phyloP scores from a whole-genome alignment of 2,329 filamentous ascomycete genomes.

The Nothopassalora personata region DNA sequence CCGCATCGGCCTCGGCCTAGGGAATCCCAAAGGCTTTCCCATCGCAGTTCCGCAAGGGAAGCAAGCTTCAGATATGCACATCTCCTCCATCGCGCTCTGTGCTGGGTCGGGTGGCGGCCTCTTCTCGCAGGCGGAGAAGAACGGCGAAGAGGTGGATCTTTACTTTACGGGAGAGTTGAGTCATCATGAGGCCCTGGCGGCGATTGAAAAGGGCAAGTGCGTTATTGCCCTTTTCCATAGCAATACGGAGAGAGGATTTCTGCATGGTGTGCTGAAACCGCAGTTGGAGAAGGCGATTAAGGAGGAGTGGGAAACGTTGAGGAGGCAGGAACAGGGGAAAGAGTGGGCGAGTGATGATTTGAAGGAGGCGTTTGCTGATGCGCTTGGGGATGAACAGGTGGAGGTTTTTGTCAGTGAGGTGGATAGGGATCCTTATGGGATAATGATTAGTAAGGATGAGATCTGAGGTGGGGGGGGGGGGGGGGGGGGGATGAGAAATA shows the following conservation, averaged over 20 bases:
- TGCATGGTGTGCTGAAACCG: conserved; percentile 63
- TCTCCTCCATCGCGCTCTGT: conserved; percentile 75
- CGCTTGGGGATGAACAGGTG: conserved; percentile 50
- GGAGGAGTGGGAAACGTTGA: conserved; percentile 49
- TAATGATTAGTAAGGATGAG: conserved; percentile 49
- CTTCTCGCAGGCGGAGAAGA: conserved; percentile 53
- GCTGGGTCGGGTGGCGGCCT: conserved; percentile 81
- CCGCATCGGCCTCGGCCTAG: conserved; percentile 57
- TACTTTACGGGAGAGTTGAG: conserved; percentile 88
- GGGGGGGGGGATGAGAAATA: no score
- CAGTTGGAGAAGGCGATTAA: conserved; percentile 58
- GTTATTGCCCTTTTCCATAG: conserved; percentile 87
- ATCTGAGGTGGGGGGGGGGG: conserved; percentile 5
- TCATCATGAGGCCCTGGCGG: conserved; percentile 85
- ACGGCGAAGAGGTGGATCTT: conserved; percentile 59
- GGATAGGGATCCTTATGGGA: conserved; percentile 84
- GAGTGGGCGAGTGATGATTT: conserved; percentile 35
- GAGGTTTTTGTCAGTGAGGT: conserved; percentile 68
- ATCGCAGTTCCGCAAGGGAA: conserved; percentile 58
- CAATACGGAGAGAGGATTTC: conserved; percentile 83
- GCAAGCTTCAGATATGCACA: conserved; percentile 50
- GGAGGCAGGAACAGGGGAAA: conserved; percentile 39
- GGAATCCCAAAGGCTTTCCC: conserved; percentile 60
- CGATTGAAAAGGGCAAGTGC: conserved; percentile 74
- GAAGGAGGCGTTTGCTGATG: conserved; percentile 48